Evolutionary conservation across 2,329 filamentous ascomycete genomes (phyloP), one percentile per base, ranked within the genome.

Genomic region (Incumbomyces lentus): DNA sequence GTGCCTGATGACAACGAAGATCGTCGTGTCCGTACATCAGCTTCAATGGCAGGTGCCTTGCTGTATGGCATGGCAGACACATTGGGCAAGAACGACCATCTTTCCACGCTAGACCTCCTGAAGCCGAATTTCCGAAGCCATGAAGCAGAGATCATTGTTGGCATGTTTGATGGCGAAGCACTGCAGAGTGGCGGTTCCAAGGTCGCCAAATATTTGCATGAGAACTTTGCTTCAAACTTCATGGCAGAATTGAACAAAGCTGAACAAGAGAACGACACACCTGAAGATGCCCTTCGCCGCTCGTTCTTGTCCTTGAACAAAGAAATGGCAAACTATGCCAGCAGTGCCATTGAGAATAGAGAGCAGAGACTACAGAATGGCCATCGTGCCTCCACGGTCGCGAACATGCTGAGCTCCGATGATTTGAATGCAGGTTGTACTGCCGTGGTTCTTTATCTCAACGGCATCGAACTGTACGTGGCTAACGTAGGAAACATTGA

Each of bases 11-110:
- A 96, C 63, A 94, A 83, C 52, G 89, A 96, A 63, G 90, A 98
- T 62, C 80, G 89, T 50, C 85, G 92, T 73, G 87, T 98, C 46
- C 80, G 92, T 59, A 96, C 92, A n/a, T 93, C 92, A 22, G 89
- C 89, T n/a, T 95, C 90, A 1, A 69, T 90, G 47, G 89, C 93
- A 16, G 90, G 90, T 1, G 83, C 86, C 29, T 77, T 98, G 65
- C 83, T 87, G 1, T 98, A 98, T 59, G 92, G 92, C 51, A 95
- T 98, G 89, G 92, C 92, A 6, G 92, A 98, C 66, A 93, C 86
- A 12, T 72, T 98, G 12, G 92, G 92, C 33, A 85, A 81, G 60
- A 89, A 90, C 57, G 92, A 98, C 64, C 92, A 98, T 63, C 69
- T 98, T 43, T 96, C 92, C 4, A 95, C 89, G 2, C 83, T 96